phyloP scores from a whole-genome alignment of 2,329 filamentous ascomycete species.

The Penicillium concentricum region DNA sequence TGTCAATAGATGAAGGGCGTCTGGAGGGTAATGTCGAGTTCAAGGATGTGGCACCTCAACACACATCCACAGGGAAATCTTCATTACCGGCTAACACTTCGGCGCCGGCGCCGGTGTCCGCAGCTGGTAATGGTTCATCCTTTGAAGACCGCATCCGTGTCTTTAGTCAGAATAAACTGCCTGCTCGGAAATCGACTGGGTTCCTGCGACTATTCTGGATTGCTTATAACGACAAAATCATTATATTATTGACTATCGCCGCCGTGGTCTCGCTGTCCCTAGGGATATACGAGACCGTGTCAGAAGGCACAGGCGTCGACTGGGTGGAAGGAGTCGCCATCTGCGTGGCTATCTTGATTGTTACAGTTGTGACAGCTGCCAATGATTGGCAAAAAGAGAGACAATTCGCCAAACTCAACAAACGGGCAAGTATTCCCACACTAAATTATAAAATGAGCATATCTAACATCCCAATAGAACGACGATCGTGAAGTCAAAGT shows the following conservation, averaged over 20 bases:
- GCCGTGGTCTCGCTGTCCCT: constrained; percentile 67
- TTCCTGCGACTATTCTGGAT: constrained; percentile 64
- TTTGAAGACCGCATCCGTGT: constrained; percentile 60
- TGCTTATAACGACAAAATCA: constrained; percentile 71
- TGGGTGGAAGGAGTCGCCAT: constrained; percentile 70
- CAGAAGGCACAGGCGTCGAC: constrained; percentile 52
- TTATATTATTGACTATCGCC: constrained; percentile 67
- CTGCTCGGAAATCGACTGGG: constrained; percentile 62
- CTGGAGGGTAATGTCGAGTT: constrained; percentile 69
- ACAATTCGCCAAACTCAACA: constrained; percentile 63
- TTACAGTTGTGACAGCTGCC: constrained; percentile 61
- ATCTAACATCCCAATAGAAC: constrained; percentile 49
- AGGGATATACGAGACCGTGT: constrained; percentile 67
- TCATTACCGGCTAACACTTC: background rate
- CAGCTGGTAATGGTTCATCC: constrained; percentile 24
- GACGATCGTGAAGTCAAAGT: constrained; percentile 65
- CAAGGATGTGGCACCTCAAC: constrained; percentile 59
- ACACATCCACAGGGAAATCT: constrained; percentile 17
- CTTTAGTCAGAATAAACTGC: constrained; percentile 61
- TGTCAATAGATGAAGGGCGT: constrained; percentile 72
- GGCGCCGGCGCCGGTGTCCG: constrained; percentile 3
- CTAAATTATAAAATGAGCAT: fast-evolving
- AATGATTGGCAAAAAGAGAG: constrained; percentile 70
- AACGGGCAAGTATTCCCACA: constrained; percentile 33
- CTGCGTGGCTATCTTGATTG: constrained; percentile 63